A percentile compares a stretch with the other conserved stretches of the same genome.
phyloP scores from a whole-genome alignment of 371 early-diverging fungal species.

The Rhizopus stolonifer region DNA sequence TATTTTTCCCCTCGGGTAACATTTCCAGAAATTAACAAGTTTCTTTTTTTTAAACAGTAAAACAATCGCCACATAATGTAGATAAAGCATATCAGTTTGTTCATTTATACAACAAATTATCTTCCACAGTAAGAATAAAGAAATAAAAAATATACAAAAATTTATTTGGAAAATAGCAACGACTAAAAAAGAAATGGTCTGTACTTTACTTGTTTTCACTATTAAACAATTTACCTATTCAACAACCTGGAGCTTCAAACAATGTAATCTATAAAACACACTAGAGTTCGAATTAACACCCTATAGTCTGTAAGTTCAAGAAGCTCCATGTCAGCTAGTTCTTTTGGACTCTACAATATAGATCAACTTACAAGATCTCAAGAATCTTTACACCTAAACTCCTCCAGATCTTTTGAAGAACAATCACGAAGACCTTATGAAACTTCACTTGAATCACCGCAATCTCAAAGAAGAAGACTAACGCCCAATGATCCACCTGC shows the following conservation, averaged over 20 bases:
- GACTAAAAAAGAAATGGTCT: constrained; percentile 66
- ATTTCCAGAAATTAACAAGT: too few species aligned
- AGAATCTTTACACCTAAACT: too few species aligned
- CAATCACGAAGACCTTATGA: constrained; percentile 37
- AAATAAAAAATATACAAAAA: not conserved
- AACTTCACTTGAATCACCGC: constrained; percentile 15
- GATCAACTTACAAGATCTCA: constrained; percentile 13
- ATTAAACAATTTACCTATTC: constrained; percentile 35
- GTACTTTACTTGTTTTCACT: constrained; percentile 68
- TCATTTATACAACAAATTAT: constrained; percentile 62
- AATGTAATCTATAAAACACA: not conserved
- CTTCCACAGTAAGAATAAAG: constrained; percentile 44
- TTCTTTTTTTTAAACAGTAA: constrained; percentile 33
- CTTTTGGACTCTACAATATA: constrained; percentile 20
- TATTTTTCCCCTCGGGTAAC: not conserved
- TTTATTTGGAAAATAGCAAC: constrained; percentile 29
- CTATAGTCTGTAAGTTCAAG: not conserved
- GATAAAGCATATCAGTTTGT: constrained; percentile 65
- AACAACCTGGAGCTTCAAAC: not conserved
- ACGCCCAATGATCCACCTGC: constrained; percentile 28
- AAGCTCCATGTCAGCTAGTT: not conserved
- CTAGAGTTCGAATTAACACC: too few species aligned
- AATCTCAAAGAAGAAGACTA: constrained; percentile 38
- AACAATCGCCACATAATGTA: constrained; percentile 45
- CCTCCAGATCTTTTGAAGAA: too few species aligned